A percentile compares a stretch with the other conserved stretches of the same genome.
phyloP scores from a whole-genome alignment of 2,329 filamentous ascomycete species.

The Aspergillus ochraceoroseus region DNA sequence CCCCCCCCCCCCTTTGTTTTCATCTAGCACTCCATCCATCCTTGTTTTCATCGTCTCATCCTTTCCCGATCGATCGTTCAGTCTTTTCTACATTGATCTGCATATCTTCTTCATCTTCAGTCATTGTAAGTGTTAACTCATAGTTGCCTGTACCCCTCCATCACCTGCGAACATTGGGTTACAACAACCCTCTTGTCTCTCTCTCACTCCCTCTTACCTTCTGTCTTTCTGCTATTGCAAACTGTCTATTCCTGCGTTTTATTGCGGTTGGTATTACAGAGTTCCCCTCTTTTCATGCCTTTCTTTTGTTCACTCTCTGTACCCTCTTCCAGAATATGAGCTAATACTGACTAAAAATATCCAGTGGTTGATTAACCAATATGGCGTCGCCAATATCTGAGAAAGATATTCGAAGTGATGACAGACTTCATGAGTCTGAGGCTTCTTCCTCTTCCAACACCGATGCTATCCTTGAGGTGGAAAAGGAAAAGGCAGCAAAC shows the following conservation, averaged over 20 bases:
- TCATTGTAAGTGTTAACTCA: constrained; percentile 9
- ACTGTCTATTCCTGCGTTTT: neutral
- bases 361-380: constrained; percentile 9
- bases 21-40: too few species aligned
- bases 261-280: too few species aligned
- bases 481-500: constrained; percentile 21
- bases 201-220: too few species aligned
- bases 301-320: neutral
- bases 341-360: constrained; percentile 3
- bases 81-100: too few species aligned
- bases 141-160: neutral
- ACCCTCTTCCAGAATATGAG: neutral
- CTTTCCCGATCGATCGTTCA: neutral
- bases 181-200: neutral
- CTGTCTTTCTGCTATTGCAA: neutral
- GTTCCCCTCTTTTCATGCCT: neutral
- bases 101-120: constrained; percentile 1
- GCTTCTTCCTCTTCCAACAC: constrained; percentile 33
- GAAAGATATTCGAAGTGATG: constrained; percentile 20
- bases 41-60: constrained; percentile 3
- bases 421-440: constrained; percentile 31
- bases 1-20: constrained; percentile 1
- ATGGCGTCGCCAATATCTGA: constrained; percentile 21
- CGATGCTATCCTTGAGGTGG: constrained; percentile 23
- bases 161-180: too few species aligned